These are phyloP conservation scores for Nicotiana paniculata DNA, from an alignment of 257 asterid genomes.

Conservation along the genomic window DNA sequence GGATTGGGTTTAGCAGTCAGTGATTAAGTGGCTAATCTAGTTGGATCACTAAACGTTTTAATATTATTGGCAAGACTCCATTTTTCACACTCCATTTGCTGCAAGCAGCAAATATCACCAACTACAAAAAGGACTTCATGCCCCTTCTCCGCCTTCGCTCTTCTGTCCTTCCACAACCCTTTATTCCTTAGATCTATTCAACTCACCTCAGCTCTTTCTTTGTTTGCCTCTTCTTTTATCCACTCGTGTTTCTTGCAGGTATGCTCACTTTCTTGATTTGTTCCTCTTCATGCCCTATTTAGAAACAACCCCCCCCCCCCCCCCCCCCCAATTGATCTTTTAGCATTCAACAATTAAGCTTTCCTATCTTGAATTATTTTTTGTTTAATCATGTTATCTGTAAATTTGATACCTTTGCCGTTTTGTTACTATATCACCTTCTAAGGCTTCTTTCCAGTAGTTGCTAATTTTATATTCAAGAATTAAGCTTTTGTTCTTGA, in stretches of 20 bases:
- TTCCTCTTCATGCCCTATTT: neutral
- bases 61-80: neutral
- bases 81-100: neutral
- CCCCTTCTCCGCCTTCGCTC: neutral
- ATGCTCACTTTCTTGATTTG: neutral
- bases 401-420: too few species aligned
- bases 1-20: neutral
- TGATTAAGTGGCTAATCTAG: neutral
- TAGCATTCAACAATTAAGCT: too few species aligned
- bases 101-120: neutral
- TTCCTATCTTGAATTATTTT: too few species aligned
- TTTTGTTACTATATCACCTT: too few species aligned
- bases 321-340: too few species aligned
- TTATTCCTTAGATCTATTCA: neutral
- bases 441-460: too few species aligned
- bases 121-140: neutral
- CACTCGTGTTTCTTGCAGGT: neutral
- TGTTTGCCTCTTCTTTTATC: neutral
- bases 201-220: neutral
- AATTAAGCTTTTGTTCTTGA: neutral
- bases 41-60: neutral
- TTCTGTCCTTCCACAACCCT: neutral
- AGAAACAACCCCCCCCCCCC: too few species aligned
- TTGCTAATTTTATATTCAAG: neutral
- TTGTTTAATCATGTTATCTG: too few species aligned